These are phyloP conservation scores for Isabelozyma rhagii DNA, from an alignment of 805 yeast genomes.

Conservation along the genomic window DNA sequence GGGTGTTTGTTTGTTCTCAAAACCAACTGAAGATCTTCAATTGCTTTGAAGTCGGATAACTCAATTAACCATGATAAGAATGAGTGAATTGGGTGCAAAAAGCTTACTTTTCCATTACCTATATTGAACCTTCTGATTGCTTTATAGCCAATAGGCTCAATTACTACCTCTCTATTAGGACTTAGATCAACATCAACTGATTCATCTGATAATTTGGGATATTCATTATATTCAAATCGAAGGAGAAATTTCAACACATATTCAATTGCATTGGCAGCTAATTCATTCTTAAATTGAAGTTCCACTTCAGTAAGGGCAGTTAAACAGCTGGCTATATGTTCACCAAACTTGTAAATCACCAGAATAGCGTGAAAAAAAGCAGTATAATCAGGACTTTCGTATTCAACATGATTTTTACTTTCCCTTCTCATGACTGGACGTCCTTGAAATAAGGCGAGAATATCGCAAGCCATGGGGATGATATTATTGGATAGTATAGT, in stretches of 20 bases:
- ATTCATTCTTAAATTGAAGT: constrained; percentile 6
- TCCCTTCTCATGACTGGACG: constrained; percentile 74
- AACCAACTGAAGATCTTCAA: constrained; percentile 16
- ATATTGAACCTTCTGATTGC: constrained; percentile 21
- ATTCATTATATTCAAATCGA: constrained; percentile 24
- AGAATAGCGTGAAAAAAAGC: constrained; percentile 67
- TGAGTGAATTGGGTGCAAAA: constrained; percentile 79
- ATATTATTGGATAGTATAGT: constrained; percentile 45
- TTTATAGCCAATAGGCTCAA: constrained; percentile 20
- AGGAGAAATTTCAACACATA: constrained; percentile 28
- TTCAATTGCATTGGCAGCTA: constrained; percentile 24
- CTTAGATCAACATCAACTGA: constrained; percentile 21
- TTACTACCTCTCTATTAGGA: constrained; percentile 9
- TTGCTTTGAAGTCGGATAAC: constrained; percentile 30
- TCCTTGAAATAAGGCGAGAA: constrained; percentile 71
- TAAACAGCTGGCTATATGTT: constrained; percentile 48
- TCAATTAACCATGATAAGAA: constrained; percentile 71
- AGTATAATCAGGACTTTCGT: constrained; percentile 81
- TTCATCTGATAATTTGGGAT: constrained; percentile 26
- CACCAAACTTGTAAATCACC: constrained; percentile 62
- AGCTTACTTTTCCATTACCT: constrained; percentile 51
- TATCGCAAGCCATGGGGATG: constrained; percentile 59
- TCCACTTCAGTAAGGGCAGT: constrained; percentile 16
- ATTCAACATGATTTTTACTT: constrained; percentile 79
- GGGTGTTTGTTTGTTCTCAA: constrained; percentile 10